Base-by-base conservation (phyloP, 2,329 filamentous ascomycete genomes). In the Microdochium nivale region DNA sequence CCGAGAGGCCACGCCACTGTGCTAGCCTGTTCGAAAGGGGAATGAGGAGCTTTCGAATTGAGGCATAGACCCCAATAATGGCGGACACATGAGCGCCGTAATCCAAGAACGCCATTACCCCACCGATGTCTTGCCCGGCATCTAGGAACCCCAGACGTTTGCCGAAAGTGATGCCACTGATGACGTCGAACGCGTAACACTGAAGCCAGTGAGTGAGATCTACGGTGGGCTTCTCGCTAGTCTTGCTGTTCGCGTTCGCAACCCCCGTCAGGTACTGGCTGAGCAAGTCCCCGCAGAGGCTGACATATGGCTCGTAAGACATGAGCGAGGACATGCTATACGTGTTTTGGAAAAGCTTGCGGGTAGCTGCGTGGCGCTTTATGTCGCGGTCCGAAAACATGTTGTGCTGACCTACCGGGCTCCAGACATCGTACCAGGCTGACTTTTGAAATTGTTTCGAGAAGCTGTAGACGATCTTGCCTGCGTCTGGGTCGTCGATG, bases 181-280 rank as follows among this genome's bases (percentile, higher is more conserved):
- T 60, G 7, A 62, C 59, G 44, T 62, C 60, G 47, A 62, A 62
- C 4, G 59, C 60, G 47, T 61, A 62, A 27, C 57, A 60, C 48
- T 56, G 54, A 19, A 54, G 27, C 53, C 53, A 54, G 27, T 54
- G 37, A 13, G 32, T 50, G 48, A 56, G 40, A 27, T 66, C 59
- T 13, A 78, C 7, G 33, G 33, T 37, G 33, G 33, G 33, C 33
- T 14, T 14, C 13, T 19, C 33, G 33, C 14, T 14, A 37, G 8
- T 37, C 16, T 14, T 37, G 33, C 33, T 37, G 7, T 37, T 37
- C 13, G 3, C 33, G 14, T 37, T 37, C 13, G 33, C 33, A 37
- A 37, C 11, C 33, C 16, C 33, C 33, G 33, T 37, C 14, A 37
- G 33, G 33, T 37, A 14, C 33, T 37, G 33, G 13, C 5, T 19